Conservation (phyloP, 495 filamentous ascomycete genomes). For the Annulohypoxylon stygium region DNA sequence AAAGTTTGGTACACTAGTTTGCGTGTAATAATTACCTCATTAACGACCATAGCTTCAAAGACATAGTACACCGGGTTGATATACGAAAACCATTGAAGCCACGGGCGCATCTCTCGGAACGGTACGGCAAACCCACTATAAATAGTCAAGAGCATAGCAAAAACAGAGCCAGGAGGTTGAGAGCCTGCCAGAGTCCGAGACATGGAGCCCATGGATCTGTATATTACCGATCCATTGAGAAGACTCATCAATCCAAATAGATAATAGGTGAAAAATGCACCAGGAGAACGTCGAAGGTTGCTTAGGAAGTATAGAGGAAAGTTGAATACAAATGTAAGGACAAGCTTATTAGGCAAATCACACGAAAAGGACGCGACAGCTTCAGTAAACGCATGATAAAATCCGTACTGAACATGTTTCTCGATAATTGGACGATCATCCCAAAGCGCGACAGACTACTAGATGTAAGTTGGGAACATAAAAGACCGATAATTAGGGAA, state of each 20-base stretch:
- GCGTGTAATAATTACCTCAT: not conserved
- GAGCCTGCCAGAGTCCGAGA: not conserved
- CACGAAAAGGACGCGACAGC: constrained; percentile 68
- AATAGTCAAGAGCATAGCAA: not conserved
- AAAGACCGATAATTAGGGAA: not conserved
- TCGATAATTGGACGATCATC: constrained; percentile 72
- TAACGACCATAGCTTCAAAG: not conserved
- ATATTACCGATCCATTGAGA: constrained; percentile 69
- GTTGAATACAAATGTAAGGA: constrained; percentile 63
- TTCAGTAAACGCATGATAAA: constrained; percentile 73
- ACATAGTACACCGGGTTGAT: not conserved
- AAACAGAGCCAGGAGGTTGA: not conserved
- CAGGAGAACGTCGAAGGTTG: constrained; percentile 63
- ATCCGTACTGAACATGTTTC: constrained; percentile 74
- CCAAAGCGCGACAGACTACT: constrained; percentile 54
- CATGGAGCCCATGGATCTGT: constrained; percentile 72
- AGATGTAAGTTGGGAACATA: constrained; percentile 49
- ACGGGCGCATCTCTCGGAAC: not conserved
- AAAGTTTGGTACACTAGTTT: not conserved
- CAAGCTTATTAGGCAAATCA: constrained; percentile 68
- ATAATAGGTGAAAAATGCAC: constrained; percentile 73
- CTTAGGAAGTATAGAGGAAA: constrained; percentile 70
- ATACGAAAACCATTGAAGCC: not conserved
- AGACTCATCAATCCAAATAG: constrained; percentile 66
- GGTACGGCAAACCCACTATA: not conserved